These are phyloP conservation scores for Epichloe hybrida DNA, from an alignment of 2,329 filamentous ascomycete genomes.

Conservation along the genomic window DNA sequence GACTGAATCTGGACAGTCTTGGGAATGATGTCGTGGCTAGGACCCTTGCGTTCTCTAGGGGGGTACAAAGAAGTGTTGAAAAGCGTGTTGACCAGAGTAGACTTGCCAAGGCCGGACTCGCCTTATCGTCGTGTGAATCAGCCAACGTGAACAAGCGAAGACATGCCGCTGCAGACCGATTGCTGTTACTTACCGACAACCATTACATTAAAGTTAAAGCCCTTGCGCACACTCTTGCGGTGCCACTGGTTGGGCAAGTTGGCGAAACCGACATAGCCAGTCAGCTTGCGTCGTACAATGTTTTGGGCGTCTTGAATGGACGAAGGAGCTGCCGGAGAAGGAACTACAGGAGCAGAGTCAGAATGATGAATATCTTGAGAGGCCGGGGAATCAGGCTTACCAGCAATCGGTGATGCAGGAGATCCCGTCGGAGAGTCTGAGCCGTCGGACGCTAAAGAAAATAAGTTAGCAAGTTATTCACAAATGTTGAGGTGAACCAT, in stretches of 20 bases:
- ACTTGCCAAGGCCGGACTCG: conserved; percentile 98
- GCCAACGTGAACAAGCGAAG: neutral
- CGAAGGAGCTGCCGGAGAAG: conserved; percentile 18
- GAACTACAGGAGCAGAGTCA: conserved; percentile 20
- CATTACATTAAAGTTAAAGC: conserved; percentile 99
- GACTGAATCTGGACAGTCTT: conserved; percentile 95
- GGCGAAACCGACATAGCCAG: conserved; percentile 95
- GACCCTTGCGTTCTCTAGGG: conserved; percentile 97
- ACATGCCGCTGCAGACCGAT: neutral
- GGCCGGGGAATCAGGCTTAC: conserved; percentile 21
- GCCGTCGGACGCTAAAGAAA: conserved; percentile 30
- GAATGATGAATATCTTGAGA: conserved; percentile 21
- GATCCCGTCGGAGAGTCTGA: conserved; percentile 29
- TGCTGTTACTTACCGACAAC: conserved; percentile 74
- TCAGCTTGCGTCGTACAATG: conserved; percentile 95
- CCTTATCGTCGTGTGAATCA: conserved; percentile 45
- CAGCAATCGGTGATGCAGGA: conserved; percentile 26
- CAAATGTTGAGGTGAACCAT: conserved; percentile 1
- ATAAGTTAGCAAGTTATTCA: conserved; percentile 3
- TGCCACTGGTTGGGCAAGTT: conserved; percentile 99
- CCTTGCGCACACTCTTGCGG: conserved; percentile 99
- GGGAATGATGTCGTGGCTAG: conserved; percentile 93
- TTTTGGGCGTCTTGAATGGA: conserved; percentile 66
- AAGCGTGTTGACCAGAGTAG: conserved; percentile 94
- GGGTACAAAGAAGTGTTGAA: conserved; percentile 98